Conservation (phyloP, 139 green algal genomes). For the Coelastrella sp. region DNA sequence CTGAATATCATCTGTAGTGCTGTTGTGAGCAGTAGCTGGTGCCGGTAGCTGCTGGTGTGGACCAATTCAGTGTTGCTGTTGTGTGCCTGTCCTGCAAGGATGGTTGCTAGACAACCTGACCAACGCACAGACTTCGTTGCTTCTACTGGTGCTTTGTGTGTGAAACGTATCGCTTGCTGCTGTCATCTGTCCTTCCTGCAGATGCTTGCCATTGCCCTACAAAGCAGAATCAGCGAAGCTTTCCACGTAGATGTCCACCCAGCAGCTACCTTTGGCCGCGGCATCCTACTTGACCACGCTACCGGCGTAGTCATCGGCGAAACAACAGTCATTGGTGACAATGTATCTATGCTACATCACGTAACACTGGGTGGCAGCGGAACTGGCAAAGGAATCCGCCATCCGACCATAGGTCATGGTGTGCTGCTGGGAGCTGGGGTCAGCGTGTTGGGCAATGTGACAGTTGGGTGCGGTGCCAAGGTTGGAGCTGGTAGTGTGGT, state of each 20-base stretch:
- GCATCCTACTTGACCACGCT: slow-evolving; percentile 94
- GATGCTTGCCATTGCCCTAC: slow-evolving; percentile 83
- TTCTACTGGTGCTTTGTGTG: no score
- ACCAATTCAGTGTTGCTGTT: no score
- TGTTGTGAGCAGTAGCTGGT: no score
- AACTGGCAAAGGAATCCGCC: slow-evolving; percentile 77
- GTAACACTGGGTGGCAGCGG: slow-evolving; percentile 95
- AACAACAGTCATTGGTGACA: slow-evolving; percentile 94
- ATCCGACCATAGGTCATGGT: slow-evolving; percentile 86
- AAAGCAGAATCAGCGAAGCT: slow-evolving; percentile 82
- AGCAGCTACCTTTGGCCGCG: slow-evolving; percentile 81
- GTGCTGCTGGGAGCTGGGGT: slow-evolving; percentile 92
- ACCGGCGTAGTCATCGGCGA: slow-evolving; percentile 97
- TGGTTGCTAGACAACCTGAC: no score
- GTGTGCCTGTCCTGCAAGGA: no score
- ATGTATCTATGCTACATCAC: slow-evolving; percentile 96
- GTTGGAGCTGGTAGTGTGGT: slow-evolving; percentile 92
- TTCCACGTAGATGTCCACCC: slow-evolving; percentile 95
- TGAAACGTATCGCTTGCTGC: no score
- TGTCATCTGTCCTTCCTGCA: slow-evolving; percentile 30
- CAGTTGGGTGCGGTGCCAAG: slow-evolving; percentile 84
- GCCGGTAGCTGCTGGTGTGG: no score
- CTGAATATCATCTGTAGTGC: no score
- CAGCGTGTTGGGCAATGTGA: slow-evolving; percentile 85
- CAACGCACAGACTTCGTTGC: no score